Percentiles rank a stretch among this genome's conserved stretches.
Evolutionary conservation across 2,329 filamentous ascomycete genomes (phyloP).

Genomic region (Colletotrichum neosansevieriae): DNA sequence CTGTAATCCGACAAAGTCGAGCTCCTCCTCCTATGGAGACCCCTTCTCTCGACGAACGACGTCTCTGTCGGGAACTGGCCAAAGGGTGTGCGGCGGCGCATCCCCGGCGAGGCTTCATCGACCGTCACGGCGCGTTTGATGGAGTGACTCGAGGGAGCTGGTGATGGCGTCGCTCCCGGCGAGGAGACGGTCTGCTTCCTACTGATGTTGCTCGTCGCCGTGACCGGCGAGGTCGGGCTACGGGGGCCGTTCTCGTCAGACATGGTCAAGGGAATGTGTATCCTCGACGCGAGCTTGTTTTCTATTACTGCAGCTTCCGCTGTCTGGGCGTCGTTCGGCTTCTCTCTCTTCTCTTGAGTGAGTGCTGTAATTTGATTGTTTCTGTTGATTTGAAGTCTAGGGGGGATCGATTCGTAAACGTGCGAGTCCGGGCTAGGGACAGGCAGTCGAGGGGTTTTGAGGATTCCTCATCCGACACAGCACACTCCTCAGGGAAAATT

Average conservation of each 20-base stretch:
- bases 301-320: not conserved
- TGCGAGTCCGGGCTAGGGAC: constrained; percentile 31
- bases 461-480: constrained; percentile 30
- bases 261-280: constrained; percentile 18
- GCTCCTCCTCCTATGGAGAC: constrained; percentile 69
- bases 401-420: constrained; percentile 18
- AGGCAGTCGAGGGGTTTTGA: constrained; percentile 39
- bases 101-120: constrained; percentile 48
- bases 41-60: constrained; percentile 43
- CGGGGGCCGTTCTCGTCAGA: constrained; percentile 37
- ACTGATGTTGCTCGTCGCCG: constrained; percentile 34
- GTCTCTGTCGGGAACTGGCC: constrained; percentile 45
- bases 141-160: constrained; percentile 49
- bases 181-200: constrained; percentile 39
- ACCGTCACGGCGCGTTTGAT: constrained; percentile 57
- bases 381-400: not conserved
- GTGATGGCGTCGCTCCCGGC: constrained; percentile 29
- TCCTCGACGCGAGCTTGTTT: not conserved
- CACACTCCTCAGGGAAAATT: not conserved
- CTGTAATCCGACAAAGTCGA: constrained; percentile 85
- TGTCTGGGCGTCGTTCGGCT: not conserved
- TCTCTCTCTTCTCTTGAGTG: not conserved
- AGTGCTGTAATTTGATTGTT: not conserved
- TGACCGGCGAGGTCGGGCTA: constrained; percentile 34
- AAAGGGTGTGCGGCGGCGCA: constrained; percentile 43